Evolutionary conservation across 2,329 filamentous ascomycete genomes (phyloP).

Genomic region (Juglanconis oblonga): DNA sequence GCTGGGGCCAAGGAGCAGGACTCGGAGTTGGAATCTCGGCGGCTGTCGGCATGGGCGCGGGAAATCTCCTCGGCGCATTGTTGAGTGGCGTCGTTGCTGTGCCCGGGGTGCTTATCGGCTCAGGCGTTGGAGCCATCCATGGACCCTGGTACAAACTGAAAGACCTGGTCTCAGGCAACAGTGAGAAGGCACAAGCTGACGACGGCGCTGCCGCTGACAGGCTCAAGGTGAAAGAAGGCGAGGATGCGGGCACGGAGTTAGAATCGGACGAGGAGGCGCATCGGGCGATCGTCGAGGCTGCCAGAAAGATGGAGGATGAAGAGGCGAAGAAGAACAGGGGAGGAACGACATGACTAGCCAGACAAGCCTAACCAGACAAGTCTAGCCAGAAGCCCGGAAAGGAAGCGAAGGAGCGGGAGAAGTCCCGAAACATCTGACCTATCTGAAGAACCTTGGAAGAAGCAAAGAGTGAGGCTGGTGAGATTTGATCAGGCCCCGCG

Average conservation of each 20-base stretch:
- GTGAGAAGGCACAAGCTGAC: neutral
- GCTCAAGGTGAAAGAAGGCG: neutral
- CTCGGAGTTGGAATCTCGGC: slow-evolving; percentile 12
- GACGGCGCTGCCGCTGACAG: slow-evolving; percentile 1
- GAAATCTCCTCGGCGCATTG: slow-evolving; percentile 14
- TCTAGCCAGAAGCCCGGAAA: neutral
- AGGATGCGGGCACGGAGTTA: neutral
- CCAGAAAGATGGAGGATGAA: slow-evolving; percentile 7
- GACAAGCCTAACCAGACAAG: neutral
- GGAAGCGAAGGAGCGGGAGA: neutral
- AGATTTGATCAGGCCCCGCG: no score
- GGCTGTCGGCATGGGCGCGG: slow-evolving; percentile 16
- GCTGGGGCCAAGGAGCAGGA: slow-evolving; percentile 15
- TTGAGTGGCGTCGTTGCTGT: slow-evolving; percentile 16
- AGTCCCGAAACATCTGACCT: neutral
- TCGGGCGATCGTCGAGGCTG: slow-evolving; percentile 12
- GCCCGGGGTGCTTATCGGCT: slow-evolving; percentile 15
- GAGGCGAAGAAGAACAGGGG: neutral
- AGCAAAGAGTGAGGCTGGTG: no score
- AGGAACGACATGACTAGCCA: neutral
- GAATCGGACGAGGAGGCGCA: slow-evolving; percentile 3
- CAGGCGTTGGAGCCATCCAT: slow-evolving; percentile 14
- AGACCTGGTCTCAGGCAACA: slow-evolving; percentile 1
- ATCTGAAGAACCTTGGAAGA: no score
- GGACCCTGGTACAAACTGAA: slow-evolving; percentile 14